Base-by-base conservation (phyloP, 345 rosid genomes). In the Camelina hispida region DNA sequence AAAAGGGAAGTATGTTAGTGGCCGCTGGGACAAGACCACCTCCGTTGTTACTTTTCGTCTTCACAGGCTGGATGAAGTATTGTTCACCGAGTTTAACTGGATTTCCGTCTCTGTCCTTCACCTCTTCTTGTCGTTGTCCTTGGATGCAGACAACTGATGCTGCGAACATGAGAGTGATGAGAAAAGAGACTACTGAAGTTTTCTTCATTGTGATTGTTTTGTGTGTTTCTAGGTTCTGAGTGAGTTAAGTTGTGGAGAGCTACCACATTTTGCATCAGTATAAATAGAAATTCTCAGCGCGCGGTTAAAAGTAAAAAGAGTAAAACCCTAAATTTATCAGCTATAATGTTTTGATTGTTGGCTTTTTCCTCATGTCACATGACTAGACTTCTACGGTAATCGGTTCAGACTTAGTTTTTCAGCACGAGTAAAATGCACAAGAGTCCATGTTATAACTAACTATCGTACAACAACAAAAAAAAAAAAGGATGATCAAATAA, bases 11-110 rank as follows among this genome's bases (percentile, higher is more conserved):
- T 16, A 47, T 0, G 2, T 4, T 9, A 63, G 1, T n/a, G 57
- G 42, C 0, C 3, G 40, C 42, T 46, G 69, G 69, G 43, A 65
- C 57, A 65, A 65, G 56, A 46, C 69, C 69, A 30, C 69, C 69
- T 25, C 53, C 53, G n/a, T 25, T 64, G 55, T 30, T 44, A 22
- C 6, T 44, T 12, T n/a, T 6, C 8, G 51, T 46, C 9, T 47
- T 16, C 11, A 28, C 16, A 18, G 20, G 52, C 37, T 43, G 52
- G 69, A 65, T 65, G 43, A 10, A 65, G 69, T 65, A 65, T 47
- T 28, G 37, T 34, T 34, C 37, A 34, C 37, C 25, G 0, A 6
- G 4, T n/a, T 11, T 6, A 65, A 46, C 25, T 28, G 16, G 25
- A 5, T 65, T 48, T 0, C 69, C 69, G 11, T 47, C 11, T 0